A percentile compares a stretch with the other conserved stretches of the same genome.
Evolutionary conservation across 106 monocot genomes (phyloP).

Genomic region (Acorus calamus): DNA sequence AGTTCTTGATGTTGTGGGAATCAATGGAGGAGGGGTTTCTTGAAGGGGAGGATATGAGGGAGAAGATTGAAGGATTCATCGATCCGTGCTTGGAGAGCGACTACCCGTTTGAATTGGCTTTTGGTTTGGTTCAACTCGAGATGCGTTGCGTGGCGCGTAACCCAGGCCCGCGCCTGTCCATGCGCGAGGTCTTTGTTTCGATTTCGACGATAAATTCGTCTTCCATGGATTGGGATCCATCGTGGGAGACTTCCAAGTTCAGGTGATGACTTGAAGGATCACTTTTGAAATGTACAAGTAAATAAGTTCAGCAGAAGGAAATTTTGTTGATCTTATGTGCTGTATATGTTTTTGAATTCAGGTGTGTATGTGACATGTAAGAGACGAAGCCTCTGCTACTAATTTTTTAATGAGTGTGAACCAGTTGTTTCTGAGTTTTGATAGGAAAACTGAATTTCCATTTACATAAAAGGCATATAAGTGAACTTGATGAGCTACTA

Average conservation of each 20-base stretch:
- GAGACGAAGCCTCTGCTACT: no score
- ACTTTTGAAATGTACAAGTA: no score
- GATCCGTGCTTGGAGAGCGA: constrained; percentile 12
- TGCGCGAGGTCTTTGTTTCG: constrained; percentile 42
- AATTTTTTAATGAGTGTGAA: no score
- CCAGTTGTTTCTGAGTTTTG: no score
- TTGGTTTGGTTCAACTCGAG: constrained; percentile 63
- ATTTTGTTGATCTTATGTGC: no score
- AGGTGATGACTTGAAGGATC: no score
- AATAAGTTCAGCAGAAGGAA: no score
- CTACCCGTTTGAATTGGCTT: constrained; percentile 42
- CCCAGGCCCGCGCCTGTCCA: constrained; percentile 28
- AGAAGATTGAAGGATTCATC: constrained; percentile 46
- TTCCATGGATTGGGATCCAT: constrained; percentile 74
- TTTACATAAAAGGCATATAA: no score
- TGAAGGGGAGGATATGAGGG: constrained; percentile 46
- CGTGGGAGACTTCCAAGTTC: constrained; percentile 5
- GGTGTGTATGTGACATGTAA: no score
- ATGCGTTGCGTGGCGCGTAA: constrained; percentile 45
- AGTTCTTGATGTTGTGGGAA: constrained; percentile 26
- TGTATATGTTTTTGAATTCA: no score
- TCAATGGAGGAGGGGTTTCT: constrained; percentile 18
- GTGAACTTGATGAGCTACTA: no score
- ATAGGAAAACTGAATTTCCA: no score
- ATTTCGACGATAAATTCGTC: constrained; percentile 55